These are phyloP conservation scores for Cyberlindnera saturnus DNA, from an alignment of 805 yeast genomes.

Conservation along the genomic window DNA sequence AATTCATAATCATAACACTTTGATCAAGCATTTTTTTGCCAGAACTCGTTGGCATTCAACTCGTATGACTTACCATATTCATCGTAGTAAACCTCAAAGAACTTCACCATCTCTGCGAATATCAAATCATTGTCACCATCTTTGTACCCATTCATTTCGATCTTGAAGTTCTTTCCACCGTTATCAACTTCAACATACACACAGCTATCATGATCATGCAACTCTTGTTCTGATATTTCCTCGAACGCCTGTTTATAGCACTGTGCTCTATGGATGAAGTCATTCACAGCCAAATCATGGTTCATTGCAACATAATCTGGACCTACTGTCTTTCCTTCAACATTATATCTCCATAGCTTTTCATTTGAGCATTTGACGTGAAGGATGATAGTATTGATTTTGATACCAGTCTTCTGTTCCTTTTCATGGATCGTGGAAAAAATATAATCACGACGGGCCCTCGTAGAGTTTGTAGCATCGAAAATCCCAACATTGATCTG, in stretches of 20 bases:
- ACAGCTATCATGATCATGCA: constrained; percentile 11
- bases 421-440: constrained; percentile 17
- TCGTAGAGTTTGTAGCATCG: constrained; percentile 55
- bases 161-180: constrained; percentile 18
- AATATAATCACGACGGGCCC: constrained; percentile 29
- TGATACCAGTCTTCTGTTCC: constrained; percentile 22
- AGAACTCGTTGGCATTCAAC: constrained; percentile 22
- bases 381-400: constrained; percentile 44
- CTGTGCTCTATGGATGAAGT: constrained; percentile 51
- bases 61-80: constrained; percentile 28
- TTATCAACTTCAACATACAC: constrained; percentile 17
- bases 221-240: constrained; percentile 30
- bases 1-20: too few species aligned
- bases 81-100: constrained; percentile 28
- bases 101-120: constrained; percentile 23
- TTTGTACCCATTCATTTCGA: constrained; percentile 19
- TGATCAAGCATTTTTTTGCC: constrained; percentile 3
- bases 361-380: constrained; percentile 55
- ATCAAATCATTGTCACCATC: constrained; percentile 14
- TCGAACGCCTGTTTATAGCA: constrained; percentile 41
- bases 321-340: constrained; percentile 57
- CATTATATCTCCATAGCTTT: constrained; percentile 49
- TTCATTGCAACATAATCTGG: constrained; percentile 52
- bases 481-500: constrained; percentile 50
- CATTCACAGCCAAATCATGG: constrained; percentile 47